phyloP scores from a whole-genome alignment of 2,329 filamentous ascomycete genomes.

The Colletotrichum tanaceti region DNA sequence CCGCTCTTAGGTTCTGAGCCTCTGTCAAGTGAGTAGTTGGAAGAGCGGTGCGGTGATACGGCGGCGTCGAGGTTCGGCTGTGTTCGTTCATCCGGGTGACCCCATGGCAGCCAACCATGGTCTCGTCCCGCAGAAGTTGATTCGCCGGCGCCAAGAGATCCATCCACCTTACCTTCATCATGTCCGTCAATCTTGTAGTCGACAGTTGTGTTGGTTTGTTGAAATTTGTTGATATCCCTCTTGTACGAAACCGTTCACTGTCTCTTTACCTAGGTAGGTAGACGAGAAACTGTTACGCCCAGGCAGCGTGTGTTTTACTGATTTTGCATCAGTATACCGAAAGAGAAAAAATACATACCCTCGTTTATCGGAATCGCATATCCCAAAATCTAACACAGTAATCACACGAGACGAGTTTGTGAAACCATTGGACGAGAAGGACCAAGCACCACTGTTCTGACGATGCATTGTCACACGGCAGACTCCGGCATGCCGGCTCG shows the following conservation, averaged over 20 bases:
- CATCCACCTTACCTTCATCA: background rate
- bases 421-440: slow-evolving; percentile 5
- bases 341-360: slow-evolving; percentile 7
- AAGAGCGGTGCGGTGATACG: slow-evolving; percentile 13
- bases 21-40: background rate
- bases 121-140: slow-evolving; percentile 3
- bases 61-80: background rate
- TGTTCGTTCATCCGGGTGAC: background rate
- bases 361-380: background rate
- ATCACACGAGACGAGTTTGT: background rate
- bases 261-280: too few species aligned
- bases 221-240: slow-evolving; percentile 38
- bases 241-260: slow-evolving; percentile 22
- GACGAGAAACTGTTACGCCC: background rate
- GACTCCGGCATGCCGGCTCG: slow-evolving; percentile 10
- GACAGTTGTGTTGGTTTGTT: slow-evolving; percentile 9
- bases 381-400: background rate
- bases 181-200: background rate
- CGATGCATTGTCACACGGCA: slow-evolving; percentile 17
- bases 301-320: background rate
- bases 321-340: slow-evolving; percentile 15
- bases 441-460: slow-evolving; percentile 3
- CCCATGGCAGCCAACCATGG: background rate
- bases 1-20: slow-evolving; percentile 21
- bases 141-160: background rate